Evolutionary conservation across 495 filamentous ascomycete genomes (phyloP), one percentile per base, ranked within the genome.

Genomic region (Corynascus novoguineensis): DNA sequence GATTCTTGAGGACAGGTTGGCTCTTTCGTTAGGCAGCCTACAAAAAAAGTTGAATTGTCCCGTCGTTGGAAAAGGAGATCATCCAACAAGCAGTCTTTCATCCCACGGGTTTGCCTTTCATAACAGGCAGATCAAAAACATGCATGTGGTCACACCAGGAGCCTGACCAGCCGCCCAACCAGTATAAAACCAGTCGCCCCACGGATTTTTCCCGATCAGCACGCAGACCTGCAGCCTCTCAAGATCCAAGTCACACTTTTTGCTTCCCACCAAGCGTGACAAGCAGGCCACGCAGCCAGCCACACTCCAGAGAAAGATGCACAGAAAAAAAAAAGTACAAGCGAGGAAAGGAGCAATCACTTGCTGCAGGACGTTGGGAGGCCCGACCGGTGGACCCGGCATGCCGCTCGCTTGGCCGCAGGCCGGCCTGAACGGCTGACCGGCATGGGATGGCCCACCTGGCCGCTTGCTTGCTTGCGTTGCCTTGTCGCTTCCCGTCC

Each of bases 111-210:
- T 4, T 31, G 15, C 27, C 27, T 32, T 10, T 28, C n/a, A 9
- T 28, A 21, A 3, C 48, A 28, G 32, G 22, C 6, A 6, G 34
- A 51, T 51, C 49, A 40, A 24, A 51, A 51, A 24, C 17, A 40
- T 28, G 24, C 32, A 37, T 34, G 47, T 19, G 15, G n/a, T 32
- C 27, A 12, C 44, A 49, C 47, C 49, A 34, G 15, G 22, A 37
- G 32, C 47, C 49, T 47, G 56, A 44, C 58, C 53, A 60, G 42
- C 56, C 52, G 51, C 47, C 58, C 58, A 31, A 35, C 47, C n/a
- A n/a, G n/a, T n/a, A n/a, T n/a, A n/a, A n/a, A n/a, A n/a, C n/a
- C n/a, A 60, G 42, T 60, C 52, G 51, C 47, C 58, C 58, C 40
- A 35, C 47, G 47, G n/a, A 45, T 40, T 45, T n/a, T n/a, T 46